Conservation (phyloP, 2,329 filamentous ascomycete genomes). For the Claviceps citrina region DNA sequence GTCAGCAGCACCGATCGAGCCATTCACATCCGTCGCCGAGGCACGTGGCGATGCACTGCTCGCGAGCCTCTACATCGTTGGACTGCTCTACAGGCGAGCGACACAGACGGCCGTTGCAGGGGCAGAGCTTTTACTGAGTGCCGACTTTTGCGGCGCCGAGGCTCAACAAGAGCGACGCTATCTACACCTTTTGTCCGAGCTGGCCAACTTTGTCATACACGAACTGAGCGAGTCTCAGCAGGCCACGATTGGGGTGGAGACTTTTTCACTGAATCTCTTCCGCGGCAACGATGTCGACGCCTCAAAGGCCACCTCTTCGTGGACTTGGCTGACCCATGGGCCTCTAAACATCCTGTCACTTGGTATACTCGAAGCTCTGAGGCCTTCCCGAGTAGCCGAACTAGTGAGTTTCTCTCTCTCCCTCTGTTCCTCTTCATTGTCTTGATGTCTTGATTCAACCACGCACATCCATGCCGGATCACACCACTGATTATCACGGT, state of each 20-base stretch:
- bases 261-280: conserved; percentile 24
- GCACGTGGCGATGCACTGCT: conserved; percentile 24
- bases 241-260: conserved; percentile 16
- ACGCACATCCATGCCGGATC: conserved; percentile 1
- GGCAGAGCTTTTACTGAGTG: conserved; percentile 16
- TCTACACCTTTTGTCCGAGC: conserved; percentile 20
- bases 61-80: conserved; percentile 20
- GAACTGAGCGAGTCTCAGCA: conserved; percentile 24
- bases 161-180: conserved; percentile 19
- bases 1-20: conserved; percentile 1
- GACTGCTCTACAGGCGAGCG: conserved; percentile 26
- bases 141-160: conserved; percentile 16
- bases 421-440: neutral
- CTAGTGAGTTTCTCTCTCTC: conserved; percentile 16
- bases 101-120: conserved; percentile 15
- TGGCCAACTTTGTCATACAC: conserved; percentile 22
- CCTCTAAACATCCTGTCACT: conserved; percentile 21
- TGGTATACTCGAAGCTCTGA: conserved; percentile 23
- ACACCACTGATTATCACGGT: neutral
- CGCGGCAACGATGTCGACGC: conserved; percentile 13
- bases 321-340: conserved; percentile 19
- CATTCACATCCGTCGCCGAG: conserved; percentile 13
- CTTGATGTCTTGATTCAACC: no score
- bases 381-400: conserved; percentile 17
- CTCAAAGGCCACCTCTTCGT: conserved; percentile 7